phyloP scores from a whole-genome alignment of 106 monocot species.

The Dendrobium officinale region DNA sequence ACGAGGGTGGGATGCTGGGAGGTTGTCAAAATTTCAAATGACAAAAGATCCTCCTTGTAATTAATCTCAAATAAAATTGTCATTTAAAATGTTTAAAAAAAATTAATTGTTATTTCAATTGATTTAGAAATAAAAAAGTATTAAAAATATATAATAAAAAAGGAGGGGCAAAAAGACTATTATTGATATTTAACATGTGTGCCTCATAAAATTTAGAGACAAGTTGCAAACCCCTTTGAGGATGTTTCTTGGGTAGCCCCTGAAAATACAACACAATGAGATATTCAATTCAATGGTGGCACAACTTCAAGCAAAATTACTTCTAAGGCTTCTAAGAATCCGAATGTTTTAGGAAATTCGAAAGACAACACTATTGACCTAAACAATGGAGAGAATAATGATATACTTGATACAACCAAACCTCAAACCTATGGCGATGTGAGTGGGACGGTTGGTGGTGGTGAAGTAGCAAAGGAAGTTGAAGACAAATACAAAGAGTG shows the following conservation, averaged over 20 bases:
- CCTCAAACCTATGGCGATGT: constrained; percentile 25
- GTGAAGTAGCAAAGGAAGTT: constrained; percentile 8
- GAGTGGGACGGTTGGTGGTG: constrained; percentile 27
- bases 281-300: constrained; percentile 7
- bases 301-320: constrained; percentile 8
- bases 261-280: constrained; percentile 19
- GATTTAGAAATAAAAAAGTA: too few species aligned
- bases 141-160: too few species aligned
- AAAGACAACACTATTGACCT: constrained; percentile 8
- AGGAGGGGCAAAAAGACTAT: too few species aligned
- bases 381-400: constrained; percentile 21
- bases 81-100: too few species aligned
- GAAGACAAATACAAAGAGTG: constrained; percentile 5
- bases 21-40: too few species aligned
- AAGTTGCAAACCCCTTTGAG: constrained; percentile 18
- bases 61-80: too few species aligned
- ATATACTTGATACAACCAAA: constrained; percentile 16
- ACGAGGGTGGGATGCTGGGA: too few species aligned
- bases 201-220: constrained; percentile 8
- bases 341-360: constrained; percentile 11
- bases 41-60: too few species aligned
- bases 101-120: too few species aligned
- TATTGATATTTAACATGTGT: too few species aligned
- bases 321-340: constrained; percentile 16
- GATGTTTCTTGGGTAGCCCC: constrained; percentile 20